These are phyloP conservation scores for Kodamaea sp. DNA, from an alignment of 1,139 yeast genomes.

Conservation along the genomic window DNA sequence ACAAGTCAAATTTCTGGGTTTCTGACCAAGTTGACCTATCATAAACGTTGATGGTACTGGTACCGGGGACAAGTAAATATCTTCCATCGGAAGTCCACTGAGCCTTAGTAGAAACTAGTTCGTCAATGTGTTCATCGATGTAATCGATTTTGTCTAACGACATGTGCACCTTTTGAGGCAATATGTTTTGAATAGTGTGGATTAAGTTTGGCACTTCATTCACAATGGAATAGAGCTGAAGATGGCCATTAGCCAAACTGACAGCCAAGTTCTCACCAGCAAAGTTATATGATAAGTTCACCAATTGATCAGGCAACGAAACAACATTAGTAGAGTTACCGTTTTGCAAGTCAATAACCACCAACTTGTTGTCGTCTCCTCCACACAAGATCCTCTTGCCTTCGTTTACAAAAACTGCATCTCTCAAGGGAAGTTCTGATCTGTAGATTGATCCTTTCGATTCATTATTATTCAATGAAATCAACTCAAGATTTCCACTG, in stretches of 20 bases:
- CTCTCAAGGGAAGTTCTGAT: constrained; percentile 66
- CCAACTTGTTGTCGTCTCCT: constrained; percentile 72
- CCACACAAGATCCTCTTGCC: constrained; percentile 71
- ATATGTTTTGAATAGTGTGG: constrained; percentile 43
- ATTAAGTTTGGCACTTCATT: constrained; percentile 40
- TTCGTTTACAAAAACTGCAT: constrained; percentile 64
- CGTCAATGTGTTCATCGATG: constrained; percentile 41
- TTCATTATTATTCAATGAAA: constrained; percentile 22
- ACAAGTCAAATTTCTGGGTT: constrained; percentile 10
- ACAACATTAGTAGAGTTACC: constrained; percentile 38
- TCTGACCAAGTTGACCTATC: constrained; percentile 35
- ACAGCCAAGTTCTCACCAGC: constrained; percentile 62
- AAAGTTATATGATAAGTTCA: constrained; percentile 61
- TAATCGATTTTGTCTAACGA: constrained; percentile 41
- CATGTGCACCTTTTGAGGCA: constrained; percentile 36
- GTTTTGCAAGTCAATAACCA: constrained; percentile 50
- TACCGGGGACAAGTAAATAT: constrained; percentile 57
- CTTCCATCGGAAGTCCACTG: constrained; percentile 54
- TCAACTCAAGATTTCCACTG: constrained; percentile 36
- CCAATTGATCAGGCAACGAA: constrained; percentile 54
- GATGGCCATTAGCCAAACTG: constrained; percentile 66
- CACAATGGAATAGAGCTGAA: constrained; percentile 63
- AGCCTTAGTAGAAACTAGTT: constrained; percentile 34
- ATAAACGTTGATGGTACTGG: constrained; percentile 35
- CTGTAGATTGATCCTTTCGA: constrained; percentile 34